phyloP scores from a whole-genome alignment of 2,329 filamentous ascomycete genomes.

The Dryadomyces sulphureus region DNA sequence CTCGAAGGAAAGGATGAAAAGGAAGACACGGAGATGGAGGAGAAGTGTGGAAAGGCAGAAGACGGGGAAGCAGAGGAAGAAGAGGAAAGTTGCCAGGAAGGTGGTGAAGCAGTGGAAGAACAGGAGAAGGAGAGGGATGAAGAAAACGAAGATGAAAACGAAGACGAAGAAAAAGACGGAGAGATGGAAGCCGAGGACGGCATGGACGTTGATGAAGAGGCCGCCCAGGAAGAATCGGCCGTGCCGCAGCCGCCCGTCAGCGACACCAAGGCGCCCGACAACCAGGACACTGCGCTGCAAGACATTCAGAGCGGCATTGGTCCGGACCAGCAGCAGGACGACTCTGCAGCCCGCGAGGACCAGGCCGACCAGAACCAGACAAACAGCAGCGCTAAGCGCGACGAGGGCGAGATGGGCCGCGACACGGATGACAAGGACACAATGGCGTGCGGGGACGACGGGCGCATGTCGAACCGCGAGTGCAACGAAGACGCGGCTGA shows the following conservation, averaged over 20 bases:
- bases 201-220: constrained; percentile 28
- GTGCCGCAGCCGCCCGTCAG: constrained; percentile 16
- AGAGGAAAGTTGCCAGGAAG: constrained; percentile 29
- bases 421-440: constrained; percentile 42
- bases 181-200: constrained; percentile 20
- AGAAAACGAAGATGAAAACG: constrained; percentile 23
- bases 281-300: constrained; percentile 48
- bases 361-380: constrained; percentile 19
- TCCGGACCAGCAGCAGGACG: constrained; percentile 45
- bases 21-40: constrained; percentile 73
- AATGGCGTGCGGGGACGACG: constrained; percentile 46
- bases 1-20: constrained; percentile 64
- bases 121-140: constrained; percentile 31
- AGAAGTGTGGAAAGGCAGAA: constrained; percentile 45
- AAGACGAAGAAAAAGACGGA: constrained; percentile 24
- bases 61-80: constrained; percentile 30
- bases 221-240: constrained; percentile 25
- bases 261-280: constrained; percentile 35
- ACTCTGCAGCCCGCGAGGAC: constrained; percentile 19
- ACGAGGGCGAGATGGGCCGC: constrained; percentile 52
- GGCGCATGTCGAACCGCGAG: constrained; percentile 32
- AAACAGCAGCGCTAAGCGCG: constrained; percentile 45
- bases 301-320: constrained; percentile 51
- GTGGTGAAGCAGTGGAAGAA: constrained; percentile 22
- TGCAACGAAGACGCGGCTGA: constrained; percentile 26